Conservation (phyloP, 768 basidiomycete genomes). For the Hygrocybe punicea region DNA sequence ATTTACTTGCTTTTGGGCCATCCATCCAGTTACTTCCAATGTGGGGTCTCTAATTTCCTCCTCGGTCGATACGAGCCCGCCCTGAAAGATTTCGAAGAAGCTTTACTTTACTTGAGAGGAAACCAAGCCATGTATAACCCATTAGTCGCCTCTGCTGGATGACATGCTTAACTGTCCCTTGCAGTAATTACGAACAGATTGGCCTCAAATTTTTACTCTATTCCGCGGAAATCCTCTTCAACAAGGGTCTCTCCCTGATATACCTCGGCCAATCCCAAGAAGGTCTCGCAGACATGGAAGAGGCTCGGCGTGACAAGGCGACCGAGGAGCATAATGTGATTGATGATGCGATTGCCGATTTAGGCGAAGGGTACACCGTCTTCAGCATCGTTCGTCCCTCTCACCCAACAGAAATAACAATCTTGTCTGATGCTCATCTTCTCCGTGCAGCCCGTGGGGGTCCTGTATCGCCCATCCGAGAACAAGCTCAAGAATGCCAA, state of each 20-base stretch:
- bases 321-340: slow-evolving; percentile 87
- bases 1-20: no score
- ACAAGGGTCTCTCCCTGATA: slow-evolving; percentile 75
- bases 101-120: slow-evolving; percentile 73
- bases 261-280: slow-evolving; percentile 61
- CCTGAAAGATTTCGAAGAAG: slow-evolving; percentile 79
- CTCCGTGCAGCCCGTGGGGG: slow-evolving; percentile 67
- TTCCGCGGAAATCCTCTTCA: slow-evolving; percentile 88
- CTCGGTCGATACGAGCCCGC: slow-evolving; percentile 73
- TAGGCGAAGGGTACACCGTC: slow-evolving; percentile 85
- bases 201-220: slow-evolving; percentile 88
- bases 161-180: neutral
- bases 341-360: slow-evolving; percentile 81
- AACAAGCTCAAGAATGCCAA: slow-evolving; percentile 86
- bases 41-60: slow-evolving; percentile 87
- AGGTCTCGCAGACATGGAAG: slow-evolving; percentile 68
- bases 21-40: slow-evolving; percentile 70
- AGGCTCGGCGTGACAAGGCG: slow-evolving; percentile 67
- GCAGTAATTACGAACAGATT: slow-evolving; percentile 85
- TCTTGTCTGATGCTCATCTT: neutral
- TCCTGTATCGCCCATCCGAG: slow-evolving; percentile 85
- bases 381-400: slow-evolving; percentile 77
- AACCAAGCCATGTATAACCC: slow-evolving; percentile 75
- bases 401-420: neutral
- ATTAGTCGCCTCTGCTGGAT: neutral